Conservation (phyloP, 1,284 basidiomycete species). For the Cutaneotrichosporon spelunceum region DNA sequence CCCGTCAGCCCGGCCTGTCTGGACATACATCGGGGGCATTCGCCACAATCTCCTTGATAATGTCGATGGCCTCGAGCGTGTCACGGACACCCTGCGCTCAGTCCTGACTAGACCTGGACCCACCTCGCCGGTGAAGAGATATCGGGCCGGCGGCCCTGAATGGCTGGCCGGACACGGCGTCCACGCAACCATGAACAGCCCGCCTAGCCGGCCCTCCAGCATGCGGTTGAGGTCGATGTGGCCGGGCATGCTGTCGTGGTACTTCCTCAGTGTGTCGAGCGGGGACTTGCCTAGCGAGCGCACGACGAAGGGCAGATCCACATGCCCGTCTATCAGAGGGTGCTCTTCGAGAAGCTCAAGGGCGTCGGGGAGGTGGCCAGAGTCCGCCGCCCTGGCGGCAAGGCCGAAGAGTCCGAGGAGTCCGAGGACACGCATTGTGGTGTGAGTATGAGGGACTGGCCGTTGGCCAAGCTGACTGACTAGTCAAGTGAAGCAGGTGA, state of each 20-base stretch:
- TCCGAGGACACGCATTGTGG: background rate
- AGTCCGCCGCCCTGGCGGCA: too few species aligned
- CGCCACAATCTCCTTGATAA: constrained; percentile 66
- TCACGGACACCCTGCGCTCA: constrained; percentile 56
- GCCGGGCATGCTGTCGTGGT: constrained; percentile 47
- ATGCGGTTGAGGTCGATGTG: constrained; percentile 80
- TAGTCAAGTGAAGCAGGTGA: too few species aligned
- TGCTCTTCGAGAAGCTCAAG: background rate
- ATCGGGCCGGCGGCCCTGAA: background rate
- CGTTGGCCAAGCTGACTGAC: too few species aligned
- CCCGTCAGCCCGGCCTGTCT: background rate
- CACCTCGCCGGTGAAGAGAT: constrained; percentile 5
- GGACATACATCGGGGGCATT: background rate
- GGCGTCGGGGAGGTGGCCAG: background rate
- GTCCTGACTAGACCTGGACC: background rate
- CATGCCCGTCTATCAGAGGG: constrained; percentile 26
- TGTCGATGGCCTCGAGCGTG: constrained; percentile 80
- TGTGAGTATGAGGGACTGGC: too few species aligned
- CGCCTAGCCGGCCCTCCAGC: constrained; percentile 67
- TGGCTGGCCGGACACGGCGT: constrained; percentile 54
- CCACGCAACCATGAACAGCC: constrained; percentile 77
- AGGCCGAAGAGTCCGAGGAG: background rate
- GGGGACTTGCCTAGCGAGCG: constrained; percentile 7
- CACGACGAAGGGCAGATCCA: constrained; percentile 29
- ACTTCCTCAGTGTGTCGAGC: constrained; percentile 1